Evolutionary conservation across 1,284 basidiomycete species (phyloP), one percentile per base, ranked within the genome.

Genomic region (Anthracocystis setariae): DNA sequence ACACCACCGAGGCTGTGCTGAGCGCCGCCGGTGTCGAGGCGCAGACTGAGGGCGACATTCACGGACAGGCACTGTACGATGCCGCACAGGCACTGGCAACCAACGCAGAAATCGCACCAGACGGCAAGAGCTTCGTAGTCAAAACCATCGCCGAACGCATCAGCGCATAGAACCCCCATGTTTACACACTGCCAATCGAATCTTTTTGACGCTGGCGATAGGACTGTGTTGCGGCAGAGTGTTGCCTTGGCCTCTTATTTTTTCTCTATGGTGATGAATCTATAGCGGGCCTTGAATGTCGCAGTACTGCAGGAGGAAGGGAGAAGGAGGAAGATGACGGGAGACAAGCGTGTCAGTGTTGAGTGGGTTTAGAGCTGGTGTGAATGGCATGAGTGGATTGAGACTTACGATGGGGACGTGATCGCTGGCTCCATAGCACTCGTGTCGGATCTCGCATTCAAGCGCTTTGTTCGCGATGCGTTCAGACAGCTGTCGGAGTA

Each of bases 381-480:
- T n/a, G n/a, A n/a, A n/a, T n/a, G n/a, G n/a, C 5, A 29, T 5
- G 29, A 29, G 29, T 7, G 29, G 12, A 29, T 12, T 29, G 21
- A 7, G n/a, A 67, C 67, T 54, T 64, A 90, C 87, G 25, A 93
- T 83, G 9, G 92, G 91, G 15, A 79, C 60, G 76, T 90, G 92
- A 77, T 93, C 92, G 46, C 91, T 92, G 42, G 91, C 90, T 3
- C 92, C 92, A 64, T 91, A 93, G 58, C 92, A 90, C 74, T 92
- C 91, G 76, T 88, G 87, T 42, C 92, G 86, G 60, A 93, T 93
- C 80, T 92, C 91, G 77, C 90, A 92, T 86, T 88, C 87, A 84
- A 88, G 88, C 44, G 89, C 89, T 39, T 86, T 86, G 23, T 88
- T 86, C 20, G 84, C 83, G 42, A 92, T 84, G 29, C 89, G 86